Evolutionary conservation across 768 basidiomycete species (phyloP).

Genomic region (Kondoa subrosea): DNA sequence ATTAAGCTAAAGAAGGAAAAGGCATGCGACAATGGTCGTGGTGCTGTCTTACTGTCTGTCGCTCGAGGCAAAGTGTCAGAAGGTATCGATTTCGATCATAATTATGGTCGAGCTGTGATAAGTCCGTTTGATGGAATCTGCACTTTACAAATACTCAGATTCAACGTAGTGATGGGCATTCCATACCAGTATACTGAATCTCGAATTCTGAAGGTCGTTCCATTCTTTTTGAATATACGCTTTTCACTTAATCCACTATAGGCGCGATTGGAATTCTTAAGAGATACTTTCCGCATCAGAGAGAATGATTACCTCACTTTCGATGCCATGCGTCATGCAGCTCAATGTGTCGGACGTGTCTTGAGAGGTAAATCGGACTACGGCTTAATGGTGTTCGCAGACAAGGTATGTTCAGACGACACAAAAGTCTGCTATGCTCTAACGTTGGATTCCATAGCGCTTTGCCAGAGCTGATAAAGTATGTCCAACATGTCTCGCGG

Average conservation of each 20-base stretch:
- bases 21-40: constrained; percentile 97
- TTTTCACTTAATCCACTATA: constrained; percentile 16
- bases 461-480: constrained; percentile 74
- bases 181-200: constrained; percentile 74
- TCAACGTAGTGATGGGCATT: constrained; percentile 67
- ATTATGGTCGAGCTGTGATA: constrained; percentile 68
- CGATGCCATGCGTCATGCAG: constrained; percentile 97
- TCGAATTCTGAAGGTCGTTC: constrained; percentile 59
- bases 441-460: constrained; percentile 39
- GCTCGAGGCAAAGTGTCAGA: constrained; percentile 98
- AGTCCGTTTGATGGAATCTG: background rate
- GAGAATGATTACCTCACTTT: constrained; percentile 98
- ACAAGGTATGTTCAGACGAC: constrained; percentile 50
- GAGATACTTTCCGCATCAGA: constrained; percentile 94
- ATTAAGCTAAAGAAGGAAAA: constrained; percentile 29
- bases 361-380: constrained; percentile 97
- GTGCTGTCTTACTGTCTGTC: constrained; percentile 87
- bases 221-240: background rate
- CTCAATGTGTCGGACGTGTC: constrained; percentile 95
- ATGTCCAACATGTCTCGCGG: background rate
- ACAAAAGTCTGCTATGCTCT: constrained; percentile 9
- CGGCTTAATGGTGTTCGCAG: constrained; percentile 98
- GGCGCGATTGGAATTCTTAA: constrained; percentile 86
- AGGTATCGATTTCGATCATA: constrained; percentile 99
- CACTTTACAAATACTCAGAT: background rate